Percentiles rank a stretch among this genome's conserved stretches.
phyloP scores from a whole-genome alignment of 495 filamentous ascomycete genomes.

The Penicillium robsamsonii region DNA sequence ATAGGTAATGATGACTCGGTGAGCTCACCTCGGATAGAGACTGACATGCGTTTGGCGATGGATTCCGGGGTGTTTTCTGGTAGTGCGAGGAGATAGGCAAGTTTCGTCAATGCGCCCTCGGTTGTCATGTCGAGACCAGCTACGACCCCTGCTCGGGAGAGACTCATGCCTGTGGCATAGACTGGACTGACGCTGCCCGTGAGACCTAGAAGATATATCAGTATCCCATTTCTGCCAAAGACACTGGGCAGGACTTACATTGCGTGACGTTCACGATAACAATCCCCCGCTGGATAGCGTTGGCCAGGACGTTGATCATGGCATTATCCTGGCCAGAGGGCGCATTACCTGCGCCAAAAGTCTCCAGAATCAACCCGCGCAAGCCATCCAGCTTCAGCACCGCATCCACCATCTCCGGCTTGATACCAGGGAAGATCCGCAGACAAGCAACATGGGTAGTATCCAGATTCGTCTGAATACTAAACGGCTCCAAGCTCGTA shows the following conservation, averaged over 20 bases:
- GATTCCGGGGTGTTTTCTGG: constrained; percentile 59
- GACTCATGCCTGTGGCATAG: constrained; percentile 84
- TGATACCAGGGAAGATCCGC: constrained; percentile 93
- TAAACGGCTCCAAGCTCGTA: constrained; percentile 68
- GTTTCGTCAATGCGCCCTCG: constrained; percentile 90
- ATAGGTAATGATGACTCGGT: constrained; percentile 63
- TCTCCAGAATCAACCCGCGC: constrained; percentile 84
- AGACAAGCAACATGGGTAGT: constrained; percentile 89
- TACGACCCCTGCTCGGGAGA: constrained; percentile 87
- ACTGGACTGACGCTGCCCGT: constrained; percentile 85
- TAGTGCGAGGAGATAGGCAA: constrained; percentile 80
- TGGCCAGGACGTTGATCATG: constrained; percentile 74
- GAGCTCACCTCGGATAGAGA: constrained; percentile 79
- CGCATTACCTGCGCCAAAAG: constrained; percentile 93
- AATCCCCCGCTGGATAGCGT: constrained; percentile 75
- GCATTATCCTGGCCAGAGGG: constrained; percentile 80
- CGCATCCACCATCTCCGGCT: constrained; percentile 89
- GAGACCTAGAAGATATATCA: constrained; percentile 41
- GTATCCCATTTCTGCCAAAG: not conserved
- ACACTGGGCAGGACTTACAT: constrained; percentile 51
- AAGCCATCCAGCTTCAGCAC: constrained; percentile 77
- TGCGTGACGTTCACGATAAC: constrained; percentile 94
- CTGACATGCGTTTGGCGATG: constrained; percentile 68
- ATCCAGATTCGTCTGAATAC: constrained; percentile 73
- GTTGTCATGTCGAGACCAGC: constrained; percentile 92